Percentiles rank a stretch among this genome's conserved stretches.
These are phyloP conservation scores for Anthracocystis walkeri DNA, from an alignment of 1,284 basidiomycete species.

Conservation along the genomic window DNA sequence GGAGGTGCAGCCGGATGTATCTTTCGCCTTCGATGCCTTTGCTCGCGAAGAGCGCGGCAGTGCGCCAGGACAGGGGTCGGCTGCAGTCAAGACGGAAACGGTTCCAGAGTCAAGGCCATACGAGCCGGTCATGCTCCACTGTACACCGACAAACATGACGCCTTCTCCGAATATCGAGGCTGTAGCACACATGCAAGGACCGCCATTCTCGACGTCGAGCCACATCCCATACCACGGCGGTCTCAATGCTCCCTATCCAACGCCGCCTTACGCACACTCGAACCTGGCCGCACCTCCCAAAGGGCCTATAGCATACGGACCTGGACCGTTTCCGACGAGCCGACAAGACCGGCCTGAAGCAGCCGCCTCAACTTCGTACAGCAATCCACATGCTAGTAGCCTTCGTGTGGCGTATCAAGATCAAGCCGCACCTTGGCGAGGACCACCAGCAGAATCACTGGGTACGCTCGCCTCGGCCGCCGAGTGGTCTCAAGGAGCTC, in stretches of 20 bases:
- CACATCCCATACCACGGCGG: neutral
- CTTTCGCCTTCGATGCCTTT: constrained; percentile 20
- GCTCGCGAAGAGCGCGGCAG: neutral
- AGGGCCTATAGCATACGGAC: neutral
- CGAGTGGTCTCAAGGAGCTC: neutral
- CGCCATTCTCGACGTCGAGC: neutral
- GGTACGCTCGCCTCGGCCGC: neutral
- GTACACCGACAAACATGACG: neutral
- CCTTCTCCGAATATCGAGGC: neutral
- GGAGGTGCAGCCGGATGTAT: constrained; percentile 20
- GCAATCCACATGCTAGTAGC: neutral
- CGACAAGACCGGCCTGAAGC: neutral
- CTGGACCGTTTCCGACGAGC: neutral
- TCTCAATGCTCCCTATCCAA: neutral
- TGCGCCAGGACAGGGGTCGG: neutral
- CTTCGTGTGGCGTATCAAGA: constrained; percentile 4
- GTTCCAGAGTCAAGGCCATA: neutral
- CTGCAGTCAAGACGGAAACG: neutral
- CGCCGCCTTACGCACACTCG: neutral
- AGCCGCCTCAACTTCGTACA: neutral
- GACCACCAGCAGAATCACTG: too few species aligned
- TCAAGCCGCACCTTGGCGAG: neutral
- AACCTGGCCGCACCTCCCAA: neutral
- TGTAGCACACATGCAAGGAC: neutral
- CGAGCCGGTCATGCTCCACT: neutral